A percentile compares a stretch with the other conserved stretches of the same genome.
These are phyloP conservation scores for Penicillium sp. DNA, from an alignment of 2,329 filamentous ascomycete species.

Conservation along the genomic window DNA sequence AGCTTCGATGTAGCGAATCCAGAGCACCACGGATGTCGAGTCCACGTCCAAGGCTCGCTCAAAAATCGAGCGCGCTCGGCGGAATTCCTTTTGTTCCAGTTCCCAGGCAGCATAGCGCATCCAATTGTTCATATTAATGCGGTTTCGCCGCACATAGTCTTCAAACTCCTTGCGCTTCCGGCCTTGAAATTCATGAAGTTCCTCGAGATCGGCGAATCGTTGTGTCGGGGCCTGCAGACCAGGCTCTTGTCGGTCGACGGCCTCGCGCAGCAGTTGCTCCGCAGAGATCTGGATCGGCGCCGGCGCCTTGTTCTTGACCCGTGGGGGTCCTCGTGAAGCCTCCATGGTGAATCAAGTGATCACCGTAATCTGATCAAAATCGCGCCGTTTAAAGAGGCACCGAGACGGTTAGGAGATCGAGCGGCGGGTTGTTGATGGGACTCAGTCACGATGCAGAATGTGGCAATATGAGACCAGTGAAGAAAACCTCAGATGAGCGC, in stretches of 20 bases:
- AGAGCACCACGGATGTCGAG: constrained; percentile 75
- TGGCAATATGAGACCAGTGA: neutral
- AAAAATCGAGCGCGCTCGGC: constrained; percentile 84
- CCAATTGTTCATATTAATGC: constrained; percentile 98
- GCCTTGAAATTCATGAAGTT: constrained; percentile 95
- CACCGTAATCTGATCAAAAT: neutral
- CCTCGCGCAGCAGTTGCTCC: constrained; percentile 93
- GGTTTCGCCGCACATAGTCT: constrained; percentile 91
- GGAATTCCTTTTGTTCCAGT: constrained; percentile 95
- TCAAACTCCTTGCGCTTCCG: constrained; percentile 95
- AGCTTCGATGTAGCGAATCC: constrained; percentile 89
- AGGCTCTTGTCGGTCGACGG: constrained; percentile 90
- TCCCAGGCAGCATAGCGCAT: constrained; percentile 97
- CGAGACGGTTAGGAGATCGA: neutral
- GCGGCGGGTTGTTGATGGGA: neutral
- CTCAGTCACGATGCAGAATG: neutral
- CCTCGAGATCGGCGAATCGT: constrained; percentile 91
- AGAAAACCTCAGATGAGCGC: neutral
- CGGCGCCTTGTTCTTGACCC: constrained; percentile 98
- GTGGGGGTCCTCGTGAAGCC: constrained; percentile 78
- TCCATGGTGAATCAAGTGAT: constrained; percentile 60
- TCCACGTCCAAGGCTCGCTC: constrained; percentile 92
- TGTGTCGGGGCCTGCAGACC: constrained; percentile 84
- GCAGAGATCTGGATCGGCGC: constrained; percentile 89
- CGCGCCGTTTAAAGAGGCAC: too few species aligned